Base-by-base conservation (phyloP, 1,284 basidiomycete species). In the Tilletia caries region DNA sequence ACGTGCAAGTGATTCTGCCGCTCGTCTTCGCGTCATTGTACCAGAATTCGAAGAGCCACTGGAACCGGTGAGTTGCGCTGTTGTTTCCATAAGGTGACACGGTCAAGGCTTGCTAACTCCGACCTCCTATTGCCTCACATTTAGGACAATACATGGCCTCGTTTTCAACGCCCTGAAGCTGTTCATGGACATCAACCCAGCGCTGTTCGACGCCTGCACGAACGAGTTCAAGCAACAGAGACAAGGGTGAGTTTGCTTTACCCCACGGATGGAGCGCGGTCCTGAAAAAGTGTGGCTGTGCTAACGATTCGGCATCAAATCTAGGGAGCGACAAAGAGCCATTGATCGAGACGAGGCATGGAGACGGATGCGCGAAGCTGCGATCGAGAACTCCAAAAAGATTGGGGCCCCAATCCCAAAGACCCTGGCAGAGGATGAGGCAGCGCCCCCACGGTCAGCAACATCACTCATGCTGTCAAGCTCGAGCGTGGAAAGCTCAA, bases 171-270 rank as follows among this genome's bases (percentile, higher is more conserved):
- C 96, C 2, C 87, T 99, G 83, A 98, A 96, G 84, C 85, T 98
- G 71, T 96, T 98, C 85, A 98, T 98, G 95, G 95, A 98, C 85
- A 94, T 98, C 84, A 98, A 98, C 83, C 92, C 93, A 1, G 91
- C 95, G 77, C 85, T 97, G 33, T 98, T 98, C 80, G 95, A 98
- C 79, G 91, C 92, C 80, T 90, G 92, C 70, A 91, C 97, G 86
- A 91, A 92, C 73, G 92, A 95, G 75, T 97, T 95, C 85, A 95
- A 93, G 85, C 90, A 92, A 82, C 89, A 89, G 73, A 91, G 91
- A 20, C 75, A 76, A 54, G 68, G 73, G 70, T 64, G 48, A 66
- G 67, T 67, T 2, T n/a, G n/a, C n/a, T 25, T 5, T 41, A 41
- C 37, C 8, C 23, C 23, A 2, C n/a, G 25, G 29, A 60, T 18